Base-by-base conservation (phyloP, 2,329 filamentous ascomycete species). In the Orbilia blumenaviensis region DNA sequence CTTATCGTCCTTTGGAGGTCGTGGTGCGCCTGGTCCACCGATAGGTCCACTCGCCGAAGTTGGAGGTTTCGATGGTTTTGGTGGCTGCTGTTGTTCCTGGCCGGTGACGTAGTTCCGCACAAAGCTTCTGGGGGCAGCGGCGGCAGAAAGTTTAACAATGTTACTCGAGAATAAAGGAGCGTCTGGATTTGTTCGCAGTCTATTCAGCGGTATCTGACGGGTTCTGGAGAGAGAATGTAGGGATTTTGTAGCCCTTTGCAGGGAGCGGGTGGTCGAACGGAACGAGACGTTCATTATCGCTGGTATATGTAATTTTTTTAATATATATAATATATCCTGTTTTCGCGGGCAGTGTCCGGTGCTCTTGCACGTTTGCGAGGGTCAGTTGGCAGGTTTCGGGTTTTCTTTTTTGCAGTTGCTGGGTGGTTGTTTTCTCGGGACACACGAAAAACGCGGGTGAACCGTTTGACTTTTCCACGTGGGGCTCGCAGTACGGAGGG, bases 1-100 rank as follows among this genome's bases (percentile, higher is more conserved):
- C n/a, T 71, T 71, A 38, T 77, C 50, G 66, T 77, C 73, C 25
- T 71, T 77, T 9, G 73, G 73, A 46, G 64, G 73, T 44, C 73
- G 58, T 29, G 73, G 66, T 64, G 73, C 73, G 23, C 73, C 73
- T 7, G 73, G 73, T 52, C 61, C 69, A 41, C 54, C 61, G 62
- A 74, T 67, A 41, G 62, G 69, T 66, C 62, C 69, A n/a, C 54
- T 63, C 7, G 72, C 66, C 18, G 56, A 44, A 38, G 50, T 56
- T 38, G 12, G 50, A 21, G 42, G 44, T 18, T 48, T 41, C 9
- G 18, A 58, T 12, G 64, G 21, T 68, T 56, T 60, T 32, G 52
- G 50, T 27, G 27, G 41, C 29, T n/a, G n/a, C n/a, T 42, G 52
- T 25, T 42, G 52, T 25, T 61, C 52, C 27, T 50, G 54, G 29